A percentile compares a stretch with the other conserved stretches of the same genome.
phyloP scores from a whole-genome alignment of 176 grass and related monocot species.

The Raddia distichophylla region DNA sequence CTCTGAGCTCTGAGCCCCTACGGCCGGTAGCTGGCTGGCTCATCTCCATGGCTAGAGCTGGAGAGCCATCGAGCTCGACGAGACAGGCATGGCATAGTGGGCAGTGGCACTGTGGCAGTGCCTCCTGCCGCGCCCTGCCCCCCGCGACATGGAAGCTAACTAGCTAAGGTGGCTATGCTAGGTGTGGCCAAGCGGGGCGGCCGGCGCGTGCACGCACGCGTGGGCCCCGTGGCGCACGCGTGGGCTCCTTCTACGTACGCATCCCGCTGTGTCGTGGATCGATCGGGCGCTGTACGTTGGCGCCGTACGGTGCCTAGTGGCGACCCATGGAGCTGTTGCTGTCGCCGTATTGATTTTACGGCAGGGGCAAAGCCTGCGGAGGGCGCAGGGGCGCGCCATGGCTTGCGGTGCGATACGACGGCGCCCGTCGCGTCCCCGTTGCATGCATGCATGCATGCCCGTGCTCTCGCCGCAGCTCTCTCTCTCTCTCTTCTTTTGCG shows the following conservation, averaged over 20 bases:
- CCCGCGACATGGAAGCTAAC: slow-evolving; percentile 24
- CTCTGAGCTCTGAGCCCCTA: background rate
- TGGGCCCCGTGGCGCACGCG: slow-evolving; percentile 35
- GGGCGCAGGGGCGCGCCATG: background rate
- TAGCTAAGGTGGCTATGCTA: background rate
- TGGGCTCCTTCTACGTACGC: background rate
- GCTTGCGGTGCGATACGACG: slow-evolving; percentile 20
- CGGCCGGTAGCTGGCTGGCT: background rate
- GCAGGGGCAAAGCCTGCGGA: slow-evolving; percentile 21
- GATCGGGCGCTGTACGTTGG: background rate
- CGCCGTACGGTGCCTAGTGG: slow-evolving; percentile 2
- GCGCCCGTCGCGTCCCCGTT: background rate
- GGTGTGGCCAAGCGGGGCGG: background rate
- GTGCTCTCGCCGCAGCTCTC: background rate
- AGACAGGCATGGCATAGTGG: slow-evolving; percentile 24
- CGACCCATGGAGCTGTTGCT: background rate
- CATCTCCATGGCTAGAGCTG: background rate
- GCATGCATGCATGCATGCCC: background rate
- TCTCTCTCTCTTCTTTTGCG: background rate
- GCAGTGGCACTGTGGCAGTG: slow-evolving; percentile 23
- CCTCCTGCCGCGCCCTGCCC: slow-evolving; percentile 1
- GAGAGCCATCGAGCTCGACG: background rate
- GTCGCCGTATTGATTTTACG: slow-evolving; percentile 27
- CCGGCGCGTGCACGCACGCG: slow-evolving; percentile 41
- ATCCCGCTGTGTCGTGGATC: too few species aligned